Conservation (phyloP, 2,329 filamentous ascomycete genomes). For the Talaromyces piceae region DNA sequence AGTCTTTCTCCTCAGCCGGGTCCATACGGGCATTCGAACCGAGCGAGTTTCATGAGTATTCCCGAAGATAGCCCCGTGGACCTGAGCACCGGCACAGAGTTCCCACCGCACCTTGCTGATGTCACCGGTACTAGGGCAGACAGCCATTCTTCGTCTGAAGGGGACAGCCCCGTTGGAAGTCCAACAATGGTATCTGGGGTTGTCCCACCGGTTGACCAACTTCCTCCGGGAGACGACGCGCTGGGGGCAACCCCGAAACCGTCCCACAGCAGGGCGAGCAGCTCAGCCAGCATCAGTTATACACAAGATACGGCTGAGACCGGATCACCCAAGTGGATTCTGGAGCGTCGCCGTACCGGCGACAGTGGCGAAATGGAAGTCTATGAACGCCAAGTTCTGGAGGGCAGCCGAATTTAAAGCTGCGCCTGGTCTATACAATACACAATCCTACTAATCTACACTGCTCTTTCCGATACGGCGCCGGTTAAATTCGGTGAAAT, state of each 20-base stretch:
- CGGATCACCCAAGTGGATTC: constrained; percentile 27
- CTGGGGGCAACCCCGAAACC: constrained; percentile 5
- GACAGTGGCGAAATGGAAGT: constrained; percentile 28
- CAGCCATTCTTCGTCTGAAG: constrained; percentile 6
- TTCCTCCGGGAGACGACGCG: constrained; percentile 6
- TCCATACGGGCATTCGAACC: constrained; percentile 24
- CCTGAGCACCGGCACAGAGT: constrained; percentile 1
- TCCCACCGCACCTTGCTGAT: constrained; percentile 2
- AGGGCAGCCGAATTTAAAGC: background rate
- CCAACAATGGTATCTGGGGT: constrained; percentile 9
- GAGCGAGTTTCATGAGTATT: constrained; percentile 27
- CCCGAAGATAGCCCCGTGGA: constrained; percentile 23
- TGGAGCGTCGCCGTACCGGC: constrained; percentile 27
- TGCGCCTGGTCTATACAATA: background rate
- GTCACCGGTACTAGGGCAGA: background rate
- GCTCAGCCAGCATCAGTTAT: constrained; percentile 30
- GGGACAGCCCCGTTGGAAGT: constrained; percentile 7
- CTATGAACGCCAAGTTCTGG: constrained; percentile 14
- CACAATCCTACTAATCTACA: background rate
- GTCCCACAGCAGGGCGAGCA: constrained; percentile 27
- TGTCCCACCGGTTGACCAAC: background rate
- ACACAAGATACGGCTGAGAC: constrained; percentile 21
- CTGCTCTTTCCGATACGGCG: background rate
- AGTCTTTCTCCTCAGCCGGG: constrained; percentile 34
- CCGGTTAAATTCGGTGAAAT: background rate